phyloP scores from a whole-genome alignment of 2,329 filamentous ascomycete genomes.

The Metarhizium humberi region DNA sequence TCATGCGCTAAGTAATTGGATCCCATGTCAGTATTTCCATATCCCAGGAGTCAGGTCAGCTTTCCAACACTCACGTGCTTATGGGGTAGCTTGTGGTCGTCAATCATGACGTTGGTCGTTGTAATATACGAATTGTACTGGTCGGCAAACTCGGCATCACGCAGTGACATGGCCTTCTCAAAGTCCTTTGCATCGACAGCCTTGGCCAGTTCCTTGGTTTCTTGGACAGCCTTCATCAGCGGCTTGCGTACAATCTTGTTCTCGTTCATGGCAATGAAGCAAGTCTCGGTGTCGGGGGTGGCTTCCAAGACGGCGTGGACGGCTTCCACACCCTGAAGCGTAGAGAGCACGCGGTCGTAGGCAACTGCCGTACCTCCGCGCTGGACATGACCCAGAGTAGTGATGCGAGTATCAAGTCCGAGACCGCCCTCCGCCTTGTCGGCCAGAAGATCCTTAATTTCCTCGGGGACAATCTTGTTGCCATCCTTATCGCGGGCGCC shows the following conservation, averaged over 20 bases:
- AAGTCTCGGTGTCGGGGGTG: constrained; percentile 80
- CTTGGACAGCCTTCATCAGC: constrained; percentile 76
- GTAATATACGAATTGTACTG: constrained; percentile 87
- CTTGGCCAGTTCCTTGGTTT: constrained; percentile 75
- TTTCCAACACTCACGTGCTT: constrained; percentile 48
- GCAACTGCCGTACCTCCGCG: constrained; percentile 85
- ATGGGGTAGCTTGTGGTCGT: constrained; percentile 55
- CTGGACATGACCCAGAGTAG: constrained; percentile 94
- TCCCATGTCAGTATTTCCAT: constrained; percentile 17
- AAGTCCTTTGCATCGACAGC: constrained; percentile 84
- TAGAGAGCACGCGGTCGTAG: constrained; percentile 89
- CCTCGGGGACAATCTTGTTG: constrained; percentile 69
- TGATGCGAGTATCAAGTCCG: constrained; percentile 83
- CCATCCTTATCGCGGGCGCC: constrained; percentile 80
- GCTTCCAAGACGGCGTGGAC: constrained; percentile 87
- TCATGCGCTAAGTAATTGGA: constrained; percentile 56
- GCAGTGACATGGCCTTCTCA: constrained; percentile 73
- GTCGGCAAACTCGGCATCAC: constrained; percentile 89
- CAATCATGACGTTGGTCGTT: constrained; percentile 74
- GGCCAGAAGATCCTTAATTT: constrained; percentile 84
- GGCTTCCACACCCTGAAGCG: constrained; percentile 87
- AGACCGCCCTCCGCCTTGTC: constrained; percentile 56
- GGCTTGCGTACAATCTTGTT: constrained; percentile 94
- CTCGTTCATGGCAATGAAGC: constrained; percentile 92
- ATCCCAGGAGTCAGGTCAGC: neutral